A percentile compares a stretch with the other conserved stretches of the same genome.
Evolutionary conservation across 106 monocot species (phyloP).

Genomic region (Apostasia ramifera): DNA sequence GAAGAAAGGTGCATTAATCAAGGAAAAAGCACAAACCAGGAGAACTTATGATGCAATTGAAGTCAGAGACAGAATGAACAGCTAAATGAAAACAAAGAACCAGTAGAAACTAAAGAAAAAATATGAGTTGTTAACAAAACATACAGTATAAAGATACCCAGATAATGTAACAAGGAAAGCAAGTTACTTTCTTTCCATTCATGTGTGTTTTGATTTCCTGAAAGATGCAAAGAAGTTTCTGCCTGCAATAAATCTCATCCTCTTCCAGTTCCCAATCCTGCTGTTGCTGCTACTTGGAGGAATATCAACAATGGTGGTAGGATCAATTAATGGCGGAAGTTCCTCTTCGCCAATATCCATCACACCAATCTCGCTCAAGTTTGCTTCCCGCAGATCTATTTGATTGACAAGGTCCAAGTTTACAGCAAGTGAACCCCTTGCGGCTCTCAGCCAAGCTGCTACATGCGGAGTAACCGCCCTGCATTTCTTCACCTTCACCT

Average conservation of each 20-base stretch:
- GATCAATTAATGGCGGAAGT: conserved; percentile 8
- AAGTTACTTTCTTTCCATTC: neutral
- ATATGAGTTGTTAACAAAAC: too few relatives aligned
- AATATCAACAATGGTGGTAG: conserved; percentile 10
- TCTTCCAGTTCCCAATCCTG: conserved; percentile 12
- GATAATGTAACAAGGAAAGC: too few relatives aligned
- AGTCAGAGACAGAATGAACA: too few relatives aligned
- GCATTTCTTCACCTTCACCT: conserved; percentile 47
- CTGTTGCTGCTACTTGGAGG: conserved; percentile 24
- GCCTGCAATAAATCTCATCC: conserved; percentile 4
- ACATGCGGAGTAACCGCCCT: conserved; percentile 20
- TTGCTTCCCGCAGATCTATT: conserved; percentile 4
- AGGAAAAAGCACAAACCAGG: too few relatives aligned
- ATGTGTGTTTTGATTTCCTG: conserved; percentile 2
- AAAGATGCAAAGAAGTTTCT: conserved; percentile 15
- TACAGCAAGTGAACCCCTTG: conserved; percentile 7
- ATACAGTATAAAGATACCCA: too few relatives aligned
- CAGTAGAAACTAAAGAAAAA: too few relatives aligned
- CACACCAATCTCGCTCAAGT: conserved; percentile 11
- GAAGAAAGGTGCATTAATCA: too few relatives aligned
- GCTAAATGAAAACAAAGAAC: too few relatives aligned
- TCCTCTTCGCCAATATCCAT: conserved; percentile 4
- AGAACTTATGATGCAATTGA: too few relatives aligned
- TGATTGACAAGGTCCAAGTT: conserved; percentile 9
- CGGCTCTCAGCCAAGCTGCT: conserved; percentile 21